Conservation (phyloP, 208 protist genomes). For the Novymonas esmeraldas region DNA sequence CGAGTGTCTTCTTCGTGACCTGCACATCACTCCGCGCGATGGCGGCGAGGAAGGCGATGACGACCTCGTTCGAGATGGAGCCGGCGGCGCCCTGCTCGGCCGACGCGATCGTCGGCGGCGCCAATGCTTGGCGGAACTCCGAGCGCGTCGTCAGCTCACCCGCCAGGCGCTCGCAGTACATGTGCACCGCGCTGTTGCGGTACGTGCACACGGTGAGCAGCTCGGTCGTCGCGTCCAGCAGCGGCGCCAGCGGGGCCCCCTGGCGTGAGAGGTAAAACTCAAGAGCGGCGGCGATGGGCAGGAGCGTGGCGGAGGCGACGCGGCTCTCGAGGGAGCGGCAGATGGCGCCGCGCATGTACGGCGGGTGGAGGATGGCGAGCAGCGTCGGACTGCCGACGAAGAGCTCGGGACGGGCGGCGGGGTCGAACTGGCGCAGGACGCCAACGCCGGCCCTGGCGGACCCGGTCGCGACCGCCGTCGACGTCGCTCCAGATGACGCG, state of each 20-base stretch:
- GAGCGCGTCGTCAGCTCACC: slow-evolving; percentile 53
- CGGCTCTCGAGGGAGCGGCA: slow-evolving; percentile 35
- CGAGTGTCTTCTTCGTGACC: slow-evolving; percentile 60
- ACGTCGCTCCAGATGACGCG: slow-evolving; percentile 4
- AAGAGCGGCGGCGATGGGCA: slow-evolving; percentile 58
- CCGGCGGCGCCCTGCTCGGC: slow-evolving; percentile 29
- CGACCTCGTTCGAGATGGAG: slow-evolving; percentile 69
- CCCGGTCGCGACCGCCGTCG: not conserved
- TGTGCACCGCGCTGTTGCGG: slow-evolving; percentile 58
- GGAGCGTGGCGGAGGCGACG: slow-evolving; percentile 32
- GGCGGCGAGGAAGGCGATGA: slow-evolving; percentile 80
- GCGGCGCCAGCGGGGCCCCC: slow-evolving; percentile 52
- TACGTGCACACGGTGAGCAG: slow-evolving; percentile 51
- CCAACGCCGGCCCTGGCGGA: slow-evolving; percentile 2
- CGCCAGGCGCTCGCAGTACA: slow-evolving; percentile 72
- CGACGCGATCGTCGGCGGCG: slow-evolving; percentile 63
- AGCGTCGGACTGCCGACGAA: slow-evolving; percentile 58
- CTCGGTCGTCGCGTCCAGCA: slow-evolving; percentile 68
- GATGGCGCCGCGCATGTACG: slow-evolving; percentile 52
- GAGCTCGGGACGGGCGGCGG: slow-evolving; percentile 25
- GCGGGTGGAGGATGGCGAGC: slow-evolving; percentile 58
- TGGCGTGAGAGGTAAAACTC: slow-evolving; percentile 54
- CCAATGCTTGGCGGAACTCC: slow-evolving; percentile 69
- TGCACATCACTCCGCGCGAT: slow-evolving; percentile 72
- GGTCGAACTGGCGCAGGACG: not conserved